Base-by-base conservation (phyloP, 1,284 basidiomycete species). In the Blastosporella zonata region DNA sequence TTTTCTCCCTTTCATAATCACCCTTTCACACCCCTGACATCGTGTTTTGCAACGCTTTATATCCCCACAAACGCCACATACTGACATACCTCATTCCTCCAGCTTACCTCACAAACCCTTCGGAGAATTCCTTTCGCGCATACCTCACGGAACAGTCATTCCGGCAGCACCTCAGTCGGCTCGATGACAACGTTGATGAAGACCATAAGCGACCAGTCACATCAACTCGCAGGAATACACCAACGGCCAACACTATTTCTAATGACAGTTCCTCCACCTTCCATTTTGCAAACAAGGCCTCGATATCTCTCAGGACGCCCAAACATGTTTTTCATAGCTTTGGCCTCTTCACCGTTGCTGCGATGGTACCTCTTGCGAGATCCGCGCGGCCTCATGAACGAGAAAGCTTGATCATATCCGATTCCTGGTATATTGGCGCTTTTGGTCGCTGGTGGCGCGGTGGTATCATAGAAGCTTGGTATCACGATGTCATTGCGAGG, bases 71-170 rank as follows among this genome's bases (percentile, higher is more conserved):
- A 41, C 42, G 49, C 47, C 27, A 28, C 42, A 47, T 34, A 34
- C 38, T 48, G 17, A 43, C 34, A 33, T 50, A 33, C n/a, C 59
- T 54, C 52, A 55, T 55, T 55, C 41, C 55, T 54, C 35, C 58
- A 96, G 95, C 94, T 39, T 94, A 94, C 73, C 81, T 93, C 66
- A 92, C 93, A 34, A 97, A 96, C 66, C 95, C 95, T 13, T 84
- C 86, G 48, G 93, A 97, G 69, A 82, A 84, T 38, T 93, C 92
- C 2, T 97, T 97, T 70, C 83, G 93, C 49, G 79, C 92, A 12
- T 95, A 93, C 71, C 86, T 98, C 60, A 97, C 94, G 27, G 93
- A 97, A 65, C 87, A 93, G 63, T 93, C 93, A 31, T 97, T 98
- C 65, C 89, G 93, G 45, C 87, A 92, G 52, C 93, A 97, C 65